A percentile compares a stretch with the other conserved stretches of the same genome.
phyloP scores from a whole-genome alignment of 805 yeast species.

The Pichia pseudocactophila region DNA sequence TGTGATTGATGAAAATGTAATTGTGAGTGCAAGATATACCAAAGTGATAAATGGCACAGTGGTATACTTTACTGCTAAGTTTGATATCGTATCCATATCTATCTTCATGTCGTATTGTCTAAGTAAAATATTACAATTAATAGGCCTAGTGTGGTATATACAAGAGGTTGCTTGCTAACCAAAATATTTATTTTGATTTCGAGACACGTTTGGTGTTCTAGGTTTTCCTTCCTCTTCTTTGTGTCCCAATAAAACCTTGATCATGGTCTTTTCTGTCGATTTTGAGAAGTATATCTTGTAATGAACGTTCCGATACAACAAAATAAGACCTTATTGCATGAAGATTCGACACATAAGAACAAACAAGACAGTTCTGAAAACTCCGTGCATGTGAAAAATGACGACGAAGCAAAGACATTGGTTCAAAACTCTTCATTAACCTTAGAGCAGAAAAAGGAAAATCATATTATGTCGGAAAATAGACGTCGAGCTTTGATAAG shows the following conservation, averaged over 20 bases:
- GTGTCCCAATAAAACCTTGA: no score
- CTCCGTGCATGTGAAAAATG: conserved; percentile 2
- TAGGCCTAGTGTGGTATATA: no score
- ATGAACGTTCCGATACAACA: no score
- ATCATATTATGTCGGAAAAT: conserved; percentile 52
- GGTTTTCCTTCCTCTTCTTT: no score
- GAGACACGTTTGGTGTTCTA: no score
- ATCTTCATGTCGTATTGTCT: background rate
- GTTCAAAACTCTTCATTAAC: conserved; percentile 10
- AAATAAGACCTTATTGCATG: background rate
- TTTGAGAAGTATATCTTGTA: no score
- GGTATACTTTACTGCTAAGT: background rate
- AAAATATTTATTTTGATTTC: no score
- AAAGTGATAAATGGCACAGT: conserved; percentile 26
- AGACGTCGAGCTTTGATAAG: conserved; percentile 80
- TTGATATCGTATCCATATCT: background rate
- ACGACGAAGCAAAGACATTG: conserved; percentile 7
- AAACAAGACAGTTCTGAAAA: background rate
- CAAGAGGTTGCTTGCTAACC: background rate
- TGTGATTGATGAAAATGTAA: conserved; percentile 33
- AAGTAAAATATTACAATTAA: no score
- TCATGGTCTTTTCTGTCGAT: no score
- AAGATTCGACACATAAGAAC: background rate
- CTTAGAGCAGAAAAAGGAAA: conserved; percentile 27
- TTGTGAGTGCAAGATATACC: conserved; percentile 32